Conservation (phyloP, 2,329 filamentous ascomycete genomes). For the Camptophora hylomeconis region DNA sequence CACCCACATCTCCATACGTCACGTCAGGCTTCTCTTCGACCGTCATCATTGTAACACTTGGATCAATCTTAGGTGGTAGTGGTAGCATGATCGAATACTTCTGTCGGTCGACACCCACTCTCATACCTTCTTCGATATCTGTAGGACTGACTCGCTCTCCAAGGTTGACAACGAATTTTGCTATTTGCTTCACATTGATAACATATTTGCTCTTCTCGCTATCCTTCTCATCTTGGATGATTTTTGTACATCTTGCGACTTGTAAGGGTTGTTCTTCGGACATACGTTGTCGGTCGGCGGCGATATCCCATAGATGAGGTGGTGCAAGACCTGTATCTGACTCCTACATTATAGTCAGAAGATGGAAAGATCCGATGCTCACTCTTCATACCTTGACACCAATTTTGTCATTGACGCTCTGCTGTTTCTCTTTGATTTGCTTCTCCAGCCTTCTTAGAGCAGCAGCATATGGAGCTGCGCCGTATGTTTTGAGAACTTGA, state of each 20-base stretch:
- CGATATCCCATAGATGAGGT: conserved; percentile 97
- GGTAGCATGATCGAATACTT: conserved; percentile 99
- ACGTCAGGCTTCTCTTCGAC: conserved; percentile 99
- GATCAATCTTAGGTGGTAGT: conserved; percentile 94
- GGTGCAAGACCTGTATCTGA: conserved; percentile 96
- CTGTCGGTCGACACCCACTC: conserved; percentile 93
- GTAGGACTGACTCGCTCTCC: conserved; percentile 94
- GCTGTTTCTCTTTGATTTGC: conserved; percentile 98
- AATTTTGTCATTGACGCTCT: conserved; percentile 97
- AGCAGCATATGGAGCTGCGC: conserved; percentile 86
- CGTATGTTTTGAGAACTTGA: conserved; percentile 97
- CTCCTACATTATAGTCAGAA: conserved; percentile 46
- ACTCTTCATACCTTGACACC: conserved; percentile 37
- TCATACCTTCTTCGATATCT: conserved; percentile 99
- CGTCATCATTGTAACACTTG: conserved; percentile 99
- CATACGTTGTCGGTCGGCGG: conserved; percentile 96
- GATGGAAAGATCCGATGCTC: not conserved
- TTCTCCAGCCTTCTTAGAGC: conserved; percentile 96
- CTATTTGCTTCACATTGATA: conserved; percentile 99
- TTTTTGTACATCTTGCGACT: conserved; percentile 96
- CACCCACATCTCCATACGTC: conserved; percentile 95
- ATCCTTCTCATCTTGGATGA: conserved; percentile 93
- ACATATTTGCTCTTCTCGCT: conserved; percentile 99
- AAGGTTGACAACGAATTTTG: conserved; percentile 96
- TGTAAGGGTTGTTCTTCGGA: conserved; percentile 94